Base-by-base conservation (phyloP, 2,329 filamentous ascomycete genomes). In the Sporothrix globosa region DNA sequence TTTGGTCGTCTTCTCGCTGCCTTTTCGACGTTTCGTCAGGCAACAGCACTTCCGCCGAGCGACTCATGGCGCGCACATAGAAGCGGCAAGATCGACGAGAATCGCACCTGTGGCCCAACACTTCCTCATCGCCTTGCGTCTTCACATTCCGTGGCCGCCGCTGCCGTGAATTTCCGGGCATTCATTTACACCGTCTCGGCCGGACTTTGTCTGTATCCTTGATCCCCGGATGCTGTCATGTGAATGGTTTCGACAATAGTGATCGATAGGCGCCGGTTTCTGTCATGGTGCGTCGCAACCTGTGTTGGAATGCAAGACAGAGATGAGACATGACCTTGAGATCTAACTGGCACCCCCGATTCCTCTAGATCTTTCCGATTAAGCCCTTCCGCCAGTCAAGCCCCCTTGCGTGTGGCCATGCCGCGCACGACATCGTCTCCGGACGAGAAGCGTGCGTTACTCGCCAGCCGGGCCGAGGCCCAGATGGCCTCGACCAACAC, bases 401-500 rank as follows among this genome's bases (percentile, higher is more conserved):
- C 54, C 44, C 34, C 34, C 39, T 52, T 61, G 48, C 34, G 46
- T 54, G 34, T 21, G 50, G 27, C 30, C 60, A 74, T 73, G 73
- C 72, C 72, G 50, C 61, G 30, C 39, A 30, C 24, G 27, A 13
- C 50, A 46, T 44, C 21, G 30, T 61, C 24, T 21, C 70, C 46
- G n/a, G 54, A 50, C 24, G 21, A 68, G 67, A 63, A n/a, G 30
- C 53, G 50, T 3, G 27, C 53, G 48, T 19, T 46, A 7, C 19
- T 13, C 4, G 24, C 21, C 9, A 39, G 46, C 14, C 3, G 27
- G 19, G 19, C 60, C 46, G 68, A 65, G 19, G 46, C 10, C 41
- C 54, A 53, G 39, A 75, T 78, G 72, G 76, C 76, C 1, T 72
- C 73, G 1, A 72, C 77, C 13, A 79, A 79, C 73, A 76, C 74